Evolutionary conservation across 1,284 basidiomycete genomes (phyloP), one percentile per base, ranked within the genome.

Genomic region (Apiotrichum porosum): DNA sequence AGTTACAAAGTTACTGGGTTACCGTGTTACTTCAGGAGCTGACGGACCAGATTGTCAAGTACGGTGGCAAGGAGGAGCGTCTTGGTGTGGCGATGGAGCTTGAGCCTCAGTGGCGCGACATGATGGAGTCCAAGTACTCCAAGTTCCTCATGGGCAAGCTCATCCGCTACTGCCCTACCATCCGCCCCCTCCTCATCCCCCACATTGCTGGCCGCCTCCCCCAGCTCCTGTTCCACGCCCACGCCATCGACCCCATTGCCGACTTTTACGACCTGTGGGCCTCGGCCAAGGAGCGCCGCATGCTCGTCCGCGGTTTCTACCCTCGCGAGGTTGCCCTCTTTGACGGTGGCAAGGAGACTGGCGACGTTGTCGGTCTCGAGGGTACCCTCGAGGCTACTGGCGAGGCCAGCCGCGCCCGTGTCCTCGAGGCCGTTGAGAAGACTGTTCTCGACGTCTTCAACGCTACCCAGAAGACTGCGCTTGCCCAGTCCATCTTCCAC

Each of bases 101-200:
- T 43, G 83, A 86, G 67, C 88, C 88, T 4, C 78, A 79, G 52
- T 92, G 83, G 68, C 80, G 78, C 62, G 82, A 83, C 32, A 78
- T 92, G 54, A 83, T 83, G 42, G 85, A 88, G 71, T 86, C 81
- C 64, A 88, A 85, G 73, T 93, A 93, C 70, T 90, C 88, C 31
- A 93, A 90, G 86, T 92, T 91, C 69, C 77, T 93, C 14, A 83
- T 91, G 47, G 80, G 81, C 28, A 92, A 91, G 74, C 79, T 92
- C 37, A 84, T 91, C 59, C 81, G 86, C 22, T 77, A 86, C 63
- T 74, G 86, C 66, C 84, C 86, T 5, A 59, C 80, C 0, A 84
- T 87, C 59, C 47, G 87, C 36, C 72, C 62, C 9, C 60, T 63
- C 18, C 88, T 93, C 52, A 76, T 92, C 36, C 75, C 78, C 30